Evolutionary conservation across 2,329 filamentous ascomycete genomes (phyloP).

Genomic region (Aspergillus japonicus): DNA sequence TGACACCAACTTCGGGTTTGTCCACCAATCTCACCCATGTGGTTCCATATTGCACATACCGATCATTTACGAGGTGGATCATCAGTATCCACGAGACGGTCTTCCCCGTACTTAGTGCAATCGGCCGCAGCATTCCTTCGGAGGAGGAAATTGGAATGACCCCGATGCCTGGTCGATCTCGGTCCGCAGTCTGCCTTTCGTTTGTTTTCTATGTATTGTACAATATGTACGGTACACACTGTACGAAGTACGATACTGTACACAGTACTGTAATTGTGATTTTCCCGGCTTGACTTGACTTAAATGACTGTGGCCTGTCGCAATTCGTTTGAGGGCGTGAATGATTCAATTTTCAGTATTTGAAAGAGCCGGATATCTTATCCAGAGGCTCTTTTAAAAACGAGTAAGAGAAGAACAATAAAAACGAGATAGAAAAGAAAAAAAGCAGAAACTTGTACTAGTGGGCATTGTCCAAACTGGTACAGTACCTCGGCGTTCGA

Average conservation of each 20-base stretch:
- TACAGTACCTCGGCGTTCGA: background rate
- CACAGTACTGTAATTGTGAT: no score
- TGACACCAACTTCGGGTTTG: slow-evolving; percentile 8
- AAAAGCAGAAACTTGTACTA: background rate
- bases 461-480: slow-evolving; percentile 8
- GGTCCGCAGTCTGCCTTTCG: background rate
- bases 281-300: background rate
- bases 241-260: no score
- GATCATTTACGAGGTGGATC: background rate
- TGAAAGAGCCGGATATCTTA: slow-evolving; percentile 8
- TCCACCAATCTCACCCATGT: slow-evolving; percentile 15
- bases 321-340: background rate
- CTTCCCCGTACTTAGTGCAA: background rate
- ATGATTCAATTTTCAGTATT: background rate
- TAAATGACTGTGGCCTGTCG: background rate
- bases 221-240: background rate
- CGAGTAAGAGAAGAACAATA: no score
- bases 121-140: background rate
- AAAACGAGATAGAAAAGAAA: no score
- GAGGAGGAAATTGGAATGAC: background rate
- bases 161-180: background rate
- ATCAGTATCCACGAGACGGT: background rate
- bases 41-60: slow-evolving; percentile 11
- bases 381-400: background rate
- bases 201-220: background rate